Evolutionary conservation across 805 yeast genomes (phyloP).

Genomic region (Yarrowia sp.): DNA sequence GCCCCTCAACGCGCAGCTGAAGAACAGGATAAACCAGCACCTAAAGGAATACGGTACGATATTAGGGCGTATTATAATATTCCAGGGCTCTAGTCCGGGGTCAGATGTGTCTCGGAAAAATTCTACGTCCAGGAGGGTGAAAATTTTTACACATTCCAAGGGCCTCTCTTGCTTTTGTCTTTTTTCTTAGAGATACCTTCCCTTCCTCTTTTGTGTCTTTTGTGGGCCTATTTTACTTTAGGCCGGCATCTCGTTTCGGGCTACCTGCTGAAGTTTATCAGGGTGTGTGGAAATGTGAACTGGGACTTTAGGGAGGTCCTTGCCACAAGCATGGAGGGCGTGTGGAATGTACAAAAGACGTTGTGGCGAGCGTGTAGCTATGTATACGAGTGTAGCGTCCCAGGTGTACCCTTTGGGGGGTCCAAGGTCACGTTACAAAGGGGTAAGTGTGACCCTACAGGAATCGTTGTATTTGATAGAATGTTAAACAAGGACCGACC

Average conservation of each 20-base stretch:
- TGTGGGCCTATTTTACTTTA: slow-evolving; percentile 19
- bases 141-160: background rate
- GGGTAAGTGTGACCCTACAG: background rate
- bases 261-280: background rate
- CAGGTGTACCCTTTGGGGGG: no score
- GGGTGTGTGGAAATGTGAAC: background rate
- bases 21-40: background rate
- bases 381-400: no score
- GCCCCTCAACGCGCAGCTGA: slow-evolving; percentile 20
- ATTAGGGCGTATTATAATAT: background rate
- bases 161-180: background rate
- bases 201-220: slow-evolving; percentile 18
- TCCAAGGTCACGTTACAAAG: background rate
- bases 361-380: no score
- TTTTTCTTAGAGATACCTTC: background rate
- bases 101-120: no score
- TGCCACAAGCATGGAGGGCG: no score
- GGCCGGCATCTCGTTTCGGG: slow-evolving; percentile 19
- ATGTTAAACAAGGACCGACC: background rate
- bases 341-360: no score
- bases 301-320: no score
- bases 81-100: no score
- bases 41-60: background rate
- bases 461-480: background rate
- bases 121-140: no score